A percentile compares a stretch with the other conserved stretches of the same genome.
phyloP scores from a whole-genome alignment of 768 basidiomycete genomes.

The Auriscalpium orientale region DNA sequence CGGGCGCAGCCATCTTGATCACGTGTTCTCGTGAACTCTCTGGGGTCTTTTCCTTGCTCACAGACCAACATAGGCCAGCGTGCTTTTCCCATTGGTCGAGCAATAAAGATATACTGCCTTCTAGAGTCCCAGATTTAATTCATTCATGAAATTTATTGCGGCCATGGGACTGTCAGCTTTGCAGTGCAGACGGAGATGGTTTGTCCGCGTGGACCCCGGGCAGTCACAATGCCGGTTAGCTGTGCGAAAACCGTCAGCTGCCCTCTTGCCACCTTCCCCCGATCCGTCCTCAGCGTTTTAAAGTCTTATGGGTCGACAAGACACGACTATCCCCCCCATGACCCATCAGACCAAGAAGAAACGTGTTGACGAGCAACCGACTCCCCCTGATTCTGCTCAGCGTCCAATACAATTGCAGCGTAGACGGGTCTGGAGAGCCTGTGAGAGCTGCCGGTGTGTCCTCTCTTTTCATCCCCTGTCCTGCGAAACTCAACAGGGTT shows the following conservation, averaged over 20 bases:
- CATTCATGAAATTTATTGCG: no score
- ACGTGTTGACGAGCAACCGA: slow-evolving; percentile 49
- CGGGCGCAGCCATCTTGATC: no score
- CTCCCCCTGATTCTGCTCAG: slow-evolving; percentile 44
- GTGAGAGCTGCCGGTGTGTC: slow-evolving; percentile 78
- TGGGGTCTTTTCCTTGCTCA: no score
- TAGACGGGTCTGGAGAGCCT: slow-evolving; percentile 79
- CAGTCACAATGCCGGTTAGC: neutral
- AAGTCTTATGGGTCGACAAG: slow-evolving; percentile 9
- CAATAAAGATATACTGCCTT: no score
- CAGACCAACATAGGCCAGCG: no score
- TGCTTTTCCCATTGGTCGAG: no score
- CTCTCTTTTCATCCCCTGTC: slow-evolving; percentile 13
- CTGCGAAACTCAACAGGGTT: slow-evolving; percentile 13
- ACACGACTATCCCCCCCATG: slow-evolving; percentile 23
- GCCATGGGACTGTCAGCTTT: no score
- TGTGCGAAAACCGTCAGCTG: neutral
- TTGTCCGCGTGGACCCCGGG: neutral
- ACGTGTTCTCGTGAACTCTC: neutral
- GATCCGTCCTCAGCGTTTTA: slow-evolving; percentile 1
- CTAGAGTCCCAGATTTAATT: no score
- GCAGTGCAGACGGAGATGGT: neutral
- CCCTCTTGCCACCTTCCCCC: slow-evolving; percentile 3
- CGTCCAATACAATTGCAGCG: slow-evolving; percentile 77
- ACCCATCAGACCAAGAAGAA: slow-evolving; percentile 71